Evolutionary conservation across 306 rosid species (phyloP), one percentile per base, ranked within the genome.

Genomic region (Begonia peltatifolia): DNA sequence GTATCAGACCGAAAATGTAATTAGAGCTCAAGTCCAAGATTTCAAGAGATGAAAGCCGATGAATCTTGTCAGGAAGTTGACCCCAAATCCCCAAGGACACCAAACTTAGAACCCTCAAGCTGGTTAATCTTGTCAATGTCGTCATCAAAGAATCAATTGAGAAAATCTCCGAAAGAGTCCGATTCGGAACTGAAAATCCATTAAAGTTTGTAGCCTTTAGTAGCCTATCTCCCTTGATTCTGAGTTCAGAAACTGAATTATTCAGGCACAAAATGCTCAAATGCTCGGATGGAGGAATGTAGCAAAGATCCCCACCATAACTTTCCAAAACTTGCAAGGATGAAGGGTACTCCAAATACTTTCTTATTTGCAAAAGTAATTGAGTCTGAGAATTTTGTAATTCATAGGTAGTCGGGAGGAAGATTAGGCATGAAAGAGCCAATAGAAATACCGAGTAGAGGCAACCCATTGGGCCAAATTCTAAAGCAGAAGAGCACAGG

Each of bases 11-110:
- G 63, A 49, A 82, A n/a, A 88, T 59, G 77, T 73, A 88, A 76
- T 88, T 84, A n/a, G 84, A 84, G 82, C 93, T 84, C 71, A 88
- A 56, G 55, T 84, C 95, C 65, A 88, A 61, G 64, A 77, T 62
- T 69, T 84, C 73, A 62, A 88, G 93, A 12, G 60, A 75, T 68
- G 74, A 73, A 6, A 88, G 59, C 55, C 95, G 55, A 54, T 77
- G 96, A 75, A 84, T 79, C 70, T 88, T 88, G 44, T 84, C 80
- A 55, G 93, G 76, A 51, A 84, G 76, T 54, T 74, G 79, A 3
- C 96, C 95, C 93, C 88, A 84, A 56, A 88, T 75, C 41, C 95
- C 96, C 72, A 88, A 49, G 56, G 76, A 88, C 50, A 82, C 85
- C 66, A 88, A 79, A 64, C 81, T 74, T 25, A 88, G 93, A 60